Evolutionary conservation across 2,329 filamentous ascomycete species (phyloP).

Genomic region (Xylaria sp.): DNA sequence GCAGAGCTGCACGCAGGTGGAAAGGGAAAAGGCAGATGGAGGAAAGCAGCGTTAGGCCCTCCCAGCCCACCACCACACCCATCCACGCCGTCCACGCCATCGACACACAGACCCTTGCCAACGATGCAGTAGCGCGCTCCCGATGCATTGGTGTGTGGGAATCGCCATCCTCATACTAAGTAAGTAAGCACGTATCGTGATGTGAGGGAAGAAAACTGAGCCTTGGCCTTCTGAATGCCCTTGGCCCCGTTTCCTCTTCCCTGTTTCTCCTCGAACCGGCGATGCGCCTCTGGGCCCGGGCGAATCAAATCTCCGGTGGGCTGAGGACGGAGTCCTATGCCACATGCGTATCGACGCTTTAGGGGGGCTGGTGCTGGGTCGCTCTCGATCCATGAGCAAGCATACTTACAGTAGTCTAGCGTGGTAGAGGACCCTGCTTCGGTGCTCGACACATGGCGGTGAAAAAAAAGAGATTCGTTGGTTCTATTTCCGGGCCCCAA

Average conservation of each 20-base stretch:
- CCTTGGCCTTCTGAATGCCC: constrained; percentile 10
- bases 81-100: background rate
- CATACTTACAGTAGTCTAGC: no score
- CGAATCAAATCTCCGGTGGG: constrained; percentile 34
- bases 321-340: constrained; percentile 23
- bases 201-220: constrained; percentile 6
- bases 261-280: constrained; percentile 16
- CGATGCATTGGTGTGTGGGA: constrained; percentile 39
- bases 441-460: constrained; percentile 43
- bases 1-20: constrained; percentile 14
- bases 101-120: constrained; percentile 16
- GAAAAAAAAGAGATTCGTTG: constrained; percentile 24
- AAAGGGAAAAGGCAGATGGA: background rate
- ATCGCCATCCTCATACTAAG: constrained; percentile 21
- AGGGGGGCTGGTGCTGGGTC: constrained; percentile 22
- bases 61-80: background rate
- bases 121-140: constrained; percentile 36
- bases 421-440: constrained; percentile 25
- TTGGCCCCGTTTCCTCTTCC: constrained; percentile 22
- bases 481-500: constrained; percentile 11
- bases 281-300: constrained; percentile 19
- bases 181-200: constrained; percentile 15
- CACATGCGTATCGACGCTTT: constrained; percentile 39
- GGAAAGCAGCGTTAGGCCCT: background rate
- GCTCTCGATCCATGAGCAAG: no score